Evolutionary conservation across 108 stramenopile species (phyloP).

Genomic region (Cylindrotheca closterium): DNA sequence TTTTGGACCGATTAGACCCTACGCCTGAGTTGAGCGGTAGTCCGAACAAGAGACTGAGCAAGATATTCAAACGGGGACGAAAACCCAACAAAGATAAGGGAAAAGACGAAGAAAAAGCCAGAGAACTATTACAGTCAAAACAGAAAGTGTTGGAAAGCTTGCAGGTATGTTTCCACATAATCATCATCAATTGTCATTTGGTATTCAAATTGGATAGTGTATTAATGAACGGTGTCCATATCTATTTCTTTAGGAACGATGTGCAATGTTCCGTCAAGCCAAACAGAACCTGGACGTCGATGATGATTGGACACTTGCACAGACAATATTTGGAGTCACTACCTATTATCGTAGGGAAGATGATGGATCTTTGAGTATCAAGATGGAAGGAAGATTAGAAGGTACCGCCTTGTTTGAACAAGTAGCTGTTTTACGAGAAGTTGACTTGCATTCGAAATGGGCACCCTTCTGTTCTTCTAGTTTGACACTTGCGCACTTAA

Average conservation of each 20-base stretch:
- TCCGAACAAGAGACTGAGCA: background rate
- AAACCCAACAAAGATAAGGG: background rate
- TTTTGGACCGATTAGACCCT: slow-evolving; percentile 27
- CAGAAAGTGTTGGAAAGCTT: slow-evolving; percentile 12
- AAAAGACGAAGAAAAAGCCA: slow-evolving; percentile 4
- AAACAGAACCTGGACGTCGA: slow-evolving; percentile 38
- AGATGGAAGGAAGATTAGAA: slow-evolving; percentile 72
- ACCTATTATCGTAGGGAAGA: slow-evolving; percentile 76
- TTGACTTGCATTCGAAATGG: slow-evolving; percentile 89
- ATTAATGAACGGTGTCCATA: too few species aligned
- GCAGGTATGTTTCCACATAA: slow-evolving; percentile 20
- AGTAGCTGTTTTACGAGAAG: slow-evolving; percentile 85
- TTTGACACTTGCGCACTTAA: slow-evolving; percentile 70
- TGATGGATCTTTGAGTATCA: slow-evolving; percentile 71
- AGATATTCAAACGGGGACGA: background rate
- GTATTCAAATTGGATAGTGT: too few species aligned
- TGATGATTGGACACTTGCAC: slow-evolving; percentile 59
- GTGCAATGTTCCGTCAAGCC: slow-evolving; percentile 35
- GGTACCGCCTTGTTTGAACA: slow-evolving; percentile 90
- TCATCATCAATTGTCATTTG: too few species aligned
- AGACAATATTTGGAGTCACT: slow-evolving; percentile 77
- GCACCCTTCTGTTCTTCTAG: slow-evolving; percentile 79
- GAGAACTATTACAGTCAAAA: slow-evolving; percentile 13
- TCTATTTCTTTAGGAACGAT: slow-evolving; percentile 39
- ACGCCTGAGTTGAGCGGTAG: too few species aligned